phyloP scores from a whole-genome alignment of 2,329 filamentous ascomycete species.

The Phialophora macrospora region DNA sequence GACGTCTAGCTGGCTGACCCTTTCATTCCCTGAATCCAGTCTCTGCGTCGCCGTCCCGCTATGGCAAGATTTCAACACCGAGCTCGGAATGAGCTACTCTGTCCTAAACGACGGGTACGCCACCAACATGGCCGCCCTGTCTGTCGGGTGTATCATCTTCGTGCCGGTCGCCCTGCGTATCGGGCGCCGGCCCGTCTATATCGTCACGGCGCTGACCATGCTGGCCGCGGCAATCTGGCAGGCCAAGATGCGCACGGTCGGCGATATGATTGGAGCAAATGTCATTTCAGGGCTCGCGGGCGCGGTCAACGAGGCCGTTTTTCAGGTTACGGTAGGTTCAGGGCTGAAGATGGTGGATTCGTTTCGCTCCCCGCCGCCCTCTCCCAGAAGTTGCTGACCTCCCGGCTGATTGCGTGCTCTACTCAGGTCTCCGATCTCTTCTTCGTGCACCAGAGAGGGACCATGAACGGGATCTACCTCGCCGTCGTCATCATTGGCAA shows the following conservation, averaged over 20 bases:
- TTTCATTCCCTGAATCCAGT: conserved; percentile 17
- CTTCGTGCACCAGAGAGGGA: conserved; percentile 57
- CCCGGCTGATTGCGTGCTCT: not conserved
- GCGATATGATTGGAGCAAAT: conserved; percentile 51
- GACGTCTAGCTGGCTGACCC: not conserved
- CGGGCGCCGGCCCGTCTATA: conserved; percentile 50
- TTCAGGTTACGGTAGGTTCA: conserved; percentile 48
- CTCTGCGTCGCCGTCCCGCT: conserved; percentile 47
- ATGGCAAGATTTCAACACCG: conserved; percentile 49
- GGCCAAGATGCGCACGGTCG: conserved; percentile 48
- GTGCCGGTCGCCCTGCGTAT: conserved; percentile 52
- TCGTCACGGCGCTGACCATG: conserved; percentile 47
- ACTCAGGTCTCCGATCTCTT: conserved; percentile 54
- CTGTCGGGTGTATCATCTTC: conserved; percentile 49
- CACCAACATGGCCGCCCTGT: conserved; percentile 48
- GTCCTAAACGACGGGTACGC: conserved; percentile 52
- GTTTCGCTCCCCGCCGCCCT: no score
- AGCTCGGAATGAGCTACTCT: conserved; percentile 49
- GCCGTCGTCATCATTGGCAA: conserved; percentile 46
- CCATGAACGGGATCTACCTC: conserved; percentile 58
- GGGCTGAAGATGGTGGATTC: not conserved
- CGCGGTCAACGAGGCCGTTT: conserved; percentile 49
- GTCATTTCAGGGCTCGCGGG: conserved; percentile 50
- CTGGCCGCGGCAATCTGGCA: conserved; percentile 48
- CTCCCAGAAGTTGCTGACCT: not conserved